These are phyloP conservation scores for Knoxdaviesia proteae DNA, from an alignment of 2,329 filamentous ascomycete species.

Conservation along the genomic window DNA sequence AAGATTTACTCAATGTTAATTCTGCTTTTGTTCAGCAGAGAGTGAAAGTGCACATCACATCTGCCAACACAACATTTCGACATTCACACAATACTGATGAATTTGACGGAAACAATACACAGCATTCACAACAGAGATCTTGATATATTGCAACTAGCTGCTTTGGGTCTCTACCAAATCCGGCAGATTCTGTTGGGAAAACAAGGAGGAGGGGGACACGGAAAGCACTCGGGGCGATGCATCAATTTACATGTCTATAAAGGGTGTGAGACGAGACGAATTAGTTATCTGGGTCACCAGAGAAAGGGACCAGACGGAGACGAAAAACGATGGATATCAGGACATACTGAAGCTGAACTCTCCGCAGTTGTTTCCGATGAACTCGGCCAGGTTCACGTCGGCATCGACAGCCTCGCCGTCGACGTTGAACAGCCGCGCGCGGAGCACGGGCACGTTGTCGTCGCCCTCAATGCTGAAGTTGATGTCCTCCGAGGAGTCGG, in stretches of 20 bases:
- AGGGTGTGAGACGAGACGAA: neutral
- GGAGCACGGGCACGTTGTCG: slow-evolving; percentile 27
- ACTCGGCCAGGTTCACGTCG: slow-evolving; percentile 34
- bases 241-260: neutral
- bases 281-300: slow-evolving; percentile 1
- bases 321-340: neutral
- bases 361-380: slow-evolving; percentile 31
- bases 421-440: slow-evolving; percentile 21
- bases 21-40: too few relatives aligned
- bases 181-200: too few relatives aligned
- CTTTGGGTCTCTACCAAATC: too few relatives aligned
- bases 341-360: slow-evolving; percentile 15
- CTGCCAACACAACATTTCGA: too few relatives aligned
- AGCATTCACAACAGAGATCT: too few relatives aligned
- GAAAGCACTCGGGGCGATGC: too few relatives aligned
- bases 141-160: too few relatives aligned
- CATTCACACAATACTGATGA: too few relatives aligned
- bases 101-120: too few relatives aligned
- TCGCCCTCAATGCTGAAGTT: slow-evolving; percentile 27
- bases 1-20: too few relatives aligned
- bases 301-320: neutral
- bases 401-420: slow-evolving; percentile 19
- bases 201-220: too few relatives aligned
- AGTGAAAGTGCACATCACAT: too few relatives aligned
- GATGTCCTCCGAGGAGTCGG: slow-evolving; percentile 23